phyloP scores from a whole-genome alignment of 2,329 filamentous ascomycete species.

The Monosporascus sp. region DNA sequence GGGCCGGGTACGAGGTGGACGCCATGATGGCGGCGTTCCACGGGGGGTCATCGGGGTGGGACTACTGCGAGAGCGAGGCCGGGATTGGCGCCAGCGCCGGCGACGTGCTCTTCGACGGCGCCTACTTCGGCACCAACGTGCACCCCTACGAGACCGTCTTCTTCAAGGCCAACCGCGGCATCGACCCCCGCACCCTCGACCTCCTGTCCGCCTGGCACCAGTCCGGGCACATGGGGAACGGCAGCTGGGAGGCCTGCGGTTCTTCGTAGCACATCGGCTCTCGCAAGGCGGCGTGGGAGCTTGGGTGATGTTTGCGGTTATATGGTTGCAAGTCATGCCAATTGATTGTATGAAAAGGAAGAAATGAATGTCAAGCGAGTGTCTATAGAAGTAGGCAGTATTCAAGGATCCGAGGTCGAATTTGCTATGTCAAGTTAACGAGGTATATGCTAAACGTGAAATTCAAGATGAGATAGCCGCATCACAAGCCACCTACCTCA shows the following conservation, averaged over 20 bases:
- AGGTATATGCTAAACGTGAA: too few species aligned
- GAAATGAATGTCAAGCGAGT: too few species aligned
- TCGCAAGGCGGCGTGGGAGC: too few species aligned
- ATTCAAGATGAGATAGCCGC: too few species aligned
- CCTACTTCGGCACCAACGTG: conserved; percentile 29
- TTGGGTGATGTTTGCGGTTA: too few species aligned
- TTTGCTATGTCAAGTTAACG: too few species aligned
- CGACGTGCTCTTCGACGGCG: conserved; percentile 21
- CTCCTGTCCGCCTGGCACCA: conserved; percentile 28
- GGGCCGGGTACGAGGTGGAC: conserved; percentile 29
- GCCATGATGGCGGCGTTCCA: conserved; percentile 28
- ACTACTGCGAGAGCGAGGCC: not conserved
- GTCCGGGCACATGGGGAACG: conserved; percentile 7
- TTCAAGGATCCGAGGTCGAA: too few species aligned
- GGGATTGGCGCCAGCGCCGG: not conserved
- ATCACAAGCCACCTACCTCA: too few species aligned
- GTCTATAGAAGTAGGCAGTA: too few species aligned
- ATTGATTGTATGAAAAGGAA: too few species aligned
- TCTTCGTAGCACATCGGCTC: not conserved
- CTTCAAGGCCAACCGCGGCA: conserved; percentile 28
- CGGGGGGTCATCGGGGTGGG: conserved; percentile 6
- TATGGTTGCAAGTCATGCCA: too few species aligned
- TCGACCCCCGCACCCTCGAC: conserved; percentile 22
- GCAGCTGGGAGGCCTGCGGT: conserved; percentile 21
- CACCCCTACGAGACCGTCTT: conserved; percentile 36